Conservation (phyloP, 441 rosid genomes). For the Rhodomyrtus psidioides region DNA sequence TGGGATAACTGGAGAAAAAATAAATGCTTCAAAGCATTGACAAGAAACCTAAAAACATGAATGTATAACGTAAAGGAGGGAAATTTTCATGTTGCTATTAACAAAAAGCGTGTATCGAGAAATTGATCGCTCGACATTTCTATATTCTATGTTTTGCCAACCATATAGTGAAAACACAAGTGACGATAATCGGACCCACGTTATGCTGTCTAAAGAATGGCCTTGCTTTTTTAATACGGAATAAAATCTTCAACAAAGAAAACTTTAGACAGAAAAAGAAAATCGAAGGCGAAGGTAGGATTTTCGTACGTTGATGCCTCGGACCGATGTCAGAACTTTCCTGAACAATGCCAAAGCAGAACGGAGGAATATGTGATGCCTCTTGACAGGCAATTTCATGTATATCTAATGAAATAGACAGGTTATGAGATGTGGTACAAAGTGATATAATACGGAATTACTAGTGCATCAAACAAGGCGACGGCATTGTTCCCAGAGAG, state of each 20-base stretch:
- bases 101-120: too few species aligned
- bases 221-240: not conserved
- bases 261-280: not conserved
- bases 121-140: not conserved
- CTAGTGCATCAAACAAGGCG: conserved; percentile 58
- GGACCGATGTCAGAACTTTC: not conserved
- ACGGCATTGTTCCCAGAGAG: conserved; percentile 39
- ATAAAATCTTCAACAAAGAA: too few species aligned
- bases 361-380: conserved; percentile 47
- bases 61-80: too few species aligned
- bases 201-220: not conserved
- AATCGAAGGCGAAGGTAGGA: not conserved
- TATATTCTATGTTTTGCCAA: not conserved
- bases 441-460: conserved; percentile 47
- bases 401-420: not conserved
- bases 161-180: not conserved
- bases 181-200: not conserved
- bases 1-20: not conserved
- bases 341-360: not conserved
- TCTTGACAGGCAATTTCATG: not conserved
- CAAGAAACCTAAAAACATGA: not conserved
- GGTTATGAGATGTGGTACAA: not conserved
- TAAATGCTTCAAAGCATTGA: not conserved
- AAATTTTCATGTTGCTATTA: too few species aligned
- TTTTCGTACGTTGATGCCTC: conserved; percentile 28